Base-by-base conservation (phyloP, 768 basidiomycete species). In the Sarcodon aspratus region DNA sequence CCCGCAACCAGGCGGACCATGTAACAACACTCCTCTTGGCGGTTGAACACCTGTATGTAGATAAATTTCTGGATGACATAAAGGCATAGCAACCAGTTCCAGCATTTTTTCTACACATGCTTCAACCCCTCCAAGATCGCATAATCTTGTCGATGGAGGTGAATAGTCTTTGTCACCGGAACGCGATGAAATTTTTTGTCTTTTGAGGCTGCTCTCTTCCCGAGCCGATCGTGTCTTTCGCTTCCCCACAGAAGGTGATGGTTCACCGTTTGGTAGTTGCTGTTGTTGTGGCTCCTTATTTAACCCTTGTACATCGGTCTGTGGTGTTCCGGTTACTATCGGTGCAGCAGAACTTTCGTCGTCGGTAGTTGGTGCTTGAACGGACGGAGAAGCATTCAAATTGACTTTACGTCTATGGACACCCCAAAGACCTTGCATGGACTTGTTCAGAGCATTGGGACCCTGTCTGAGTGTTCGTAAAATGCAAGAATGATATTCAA, bases 1-100 rank as follows among this genome's bases (percentile, higher is more conserved):
- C 5, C 96, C 96, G 58, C 94, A 97, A 11, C 95, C 96, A 0
- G 95, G 93, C 6, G 96, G 95, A 1, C 96, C 96, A 63, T 97
- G 88, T 8, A 99, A 64, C 17, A 99, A 64, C 0, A 99, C 91
- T 9, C 96, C 96, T 44, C 94, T 69, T 1, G 95, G 93, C 4
- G 94, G 85, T 54, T 88, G 84, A 3, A 96, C 85, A 1, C 96
- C 95, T 0, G 92, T 94, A 54, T 93, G 85, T 5, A 89, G 66
- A 66, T 97, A 98, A 7, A 99, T 80, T 62, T 99, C 96, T 0
- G 96, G 96, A 66, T 97, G 94, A 47, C 82, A 81, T 1, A 99
- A 67, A 0, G 96, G 96, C 79, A 98, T 85, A 1, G 89, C 92
- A 11, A 98, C 92, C n/a, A 95, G 80, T 59, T 97, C 94, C 35